Evolutionary conservation across 2,329 filamentous ascomycete genomes (phyloP).

Genomic region (Stachybotrys echinatus): DNA sequence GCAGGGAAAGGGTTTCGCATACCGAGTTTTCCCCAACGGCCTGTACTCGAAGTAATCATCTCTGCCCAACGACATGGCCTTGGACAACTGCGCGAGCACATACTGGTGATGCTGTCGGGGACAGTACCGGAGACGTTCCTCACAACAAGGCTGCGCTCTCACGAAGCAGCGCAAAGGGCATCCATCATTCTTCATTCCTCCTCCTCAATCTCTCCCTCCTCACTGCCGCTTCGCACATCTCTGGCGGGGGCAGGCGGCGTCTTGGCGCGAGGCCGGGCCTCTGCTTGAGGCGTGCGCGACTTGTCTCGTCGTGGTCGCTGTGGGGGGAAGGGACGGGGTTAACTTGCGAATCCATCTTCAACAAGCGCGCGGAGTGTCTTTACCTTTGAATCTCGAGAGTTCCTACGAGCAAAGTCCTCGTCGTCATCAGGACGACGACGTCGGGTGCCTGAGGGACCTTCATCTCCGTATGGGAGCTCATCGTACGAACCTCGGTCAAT

Average conservation of each 20-base stretch:
- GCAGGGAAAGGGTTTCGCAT: too few relatives aligned
- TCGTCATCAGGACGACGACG: slow-evolving; percentile 77
- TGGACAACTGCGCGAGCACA: slow-evolving; percentile 18
- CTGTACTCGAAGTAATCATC: slow-evolving; percentile 21
- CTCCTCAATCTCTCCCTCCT: slow-evolving; percentile 98
- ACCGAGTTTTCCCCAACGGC: background rate
- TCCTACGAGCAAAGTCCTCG: slow-evolving; percentile 59
- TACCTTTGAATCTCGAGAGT: slow-evolving; percentile 65
- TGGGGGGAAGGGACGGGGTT: slow-evolving; percentile 10
- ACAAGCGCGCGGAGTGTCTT: slow-evolving; percentile 6
- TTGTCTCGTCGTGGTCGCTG: slow-evolving; percentile 55
- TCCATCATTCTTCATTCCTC: too few relatives aligned
- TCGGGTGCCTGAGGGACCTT: slow-evolving; percentile 59
- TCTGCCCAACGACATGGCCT: slow-evolving; percentile 15
- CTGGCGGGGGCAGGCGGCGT: slow-evolving; percentile 40
- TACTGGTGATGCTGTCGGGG: slow-evolving; percentile 15
- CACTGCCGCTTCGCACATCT: slow-evolving; percentile 69
- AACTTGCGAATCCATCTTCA: slow-evolving; percentile 12
- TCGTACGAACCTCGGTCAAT: slow-evolving; percentile 71
- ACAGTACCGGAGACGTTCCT: slow-evolving; percentile 5
- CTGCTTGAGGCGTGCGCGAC: slow-evolving; percentile 52
- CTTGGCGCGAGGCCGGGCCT: slow-evolving; percentile 51
- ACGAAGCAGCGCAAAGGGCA: too few relatives aligned
- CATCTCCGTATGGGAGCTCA: slow-evolving; percentile 86
- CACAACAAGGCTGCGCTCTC: slow-evolving; percentile 3